These are phyloP conservation scores for Lunasporangiospora selenospora DNA, from an alignment of 192 early-diverging fungal species.

Conservation along the genomic window DNA sequence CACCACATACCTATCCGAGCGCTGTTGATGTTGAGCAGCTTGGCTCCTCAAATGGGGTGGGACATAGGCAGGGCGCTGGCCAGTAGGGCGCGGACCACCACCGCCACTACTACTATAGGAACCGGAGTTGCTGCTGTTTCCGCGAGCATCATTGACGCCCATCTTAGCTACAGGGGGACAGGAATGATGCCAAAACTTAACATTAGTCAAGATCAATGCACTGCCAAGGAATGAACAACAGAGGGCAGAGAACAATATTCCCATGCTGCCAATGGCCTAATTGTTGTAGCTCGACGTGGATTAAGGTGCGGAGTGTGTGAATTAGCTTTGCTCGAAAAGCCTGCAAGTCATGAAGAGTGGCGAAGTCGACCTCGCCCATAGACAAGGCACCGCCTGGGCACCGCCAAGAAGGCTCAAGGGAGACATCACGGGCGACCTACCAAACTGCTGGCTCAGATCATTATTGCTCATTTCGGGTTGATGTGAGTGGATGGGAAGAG, in stretches of 20 bases:
- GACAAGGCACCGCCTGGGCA: too few species aligned
- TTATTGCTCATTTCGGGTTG: conserved; percentile 23
- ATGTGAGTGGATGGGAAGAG: conserved; percentile 4
- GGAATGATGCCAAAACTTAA: too few species aligned
- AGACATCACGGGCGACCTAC: conserved; percentile 6
- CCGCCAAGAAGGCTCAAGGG: neutral
- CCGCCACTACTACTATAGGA: too few species aligned
- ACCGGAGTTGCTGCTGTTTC: conserved; percentile 4
- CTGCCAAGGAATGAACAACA: too few species aligned
- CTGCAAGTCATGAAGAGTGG: too few species aligned
- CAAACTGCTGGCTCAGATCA: conserved; percentile 33
- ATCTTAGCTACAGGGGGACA: conserved; percentile 18
- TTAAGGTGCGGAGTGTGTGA: too few species aligned
- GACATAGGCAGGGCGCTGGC: conserved; percentile 20
- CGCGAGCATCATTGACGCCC: conserved; percentile 20
- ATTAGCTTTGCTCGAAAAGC: too few species aligned
- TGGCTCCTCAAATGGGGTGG: conserved; percentile 42
- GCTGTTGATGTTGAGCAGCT: conserved; percentile 1
- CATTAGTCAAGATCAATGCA: too few species aligned
- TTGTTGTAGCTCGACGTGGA: too few species aligned
- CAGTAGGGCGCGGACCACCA: conserved; percentile 19
- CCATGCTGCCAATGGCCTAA: too few species aligned
- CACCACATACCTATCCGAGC: conserved; percentile 25
- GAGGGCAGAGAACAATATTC: too few species aligned
- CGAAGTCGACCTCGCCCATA: too few species aligned